Evolutionary conservation across 1,284 basidiomycete species (phyloP), one percentile per base, ranked within the genome.

Genomic region (Puccinia polysora): DNA sequence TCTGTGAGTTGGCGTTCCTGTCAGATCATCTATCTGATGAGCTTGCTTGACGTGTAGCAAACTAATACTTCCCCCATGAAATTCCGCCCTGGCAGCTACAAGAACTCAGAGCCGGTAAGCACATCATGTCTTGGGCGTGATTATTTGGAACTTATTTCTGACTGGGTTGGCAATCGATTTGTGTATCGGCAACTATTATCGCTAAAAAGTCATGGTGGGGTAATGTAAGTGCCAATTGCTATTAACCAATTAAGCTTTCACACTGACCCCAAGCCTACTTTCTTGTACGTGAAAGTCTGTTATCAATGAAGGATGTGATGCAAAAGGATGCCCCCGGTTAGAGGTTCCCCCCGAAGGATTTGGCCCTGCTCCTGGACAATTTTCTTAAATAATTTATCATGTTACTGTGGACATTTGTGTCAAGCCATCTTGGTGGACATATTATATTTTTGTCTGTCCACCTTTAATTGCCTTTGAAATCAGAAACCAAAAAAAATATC

Each of bases 161-260:
- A 23, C 20, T 20, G 15, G 23, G 15, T 15, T 43, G 7, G 36
- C 7, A 23, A 32, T 64, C 30, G 28, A 28, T 30, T 64, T 47
- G 12, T n/a, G n/a, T n/a, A 34, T 30, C n/a, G 14, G 36, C 25
- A 8, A 2, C 20, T 18, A 18, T 10, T 55, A 15, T 18, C 2
- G n/a, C 30, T 65, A 7, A 60, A 56, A 56, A 14, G 32, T 8
- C 40, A 5, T 70, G 67, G 67, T 70, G 67, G 67, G 67, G 67
- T 40, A 70, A 70, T 40, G 67, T 70, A 60, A 45, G 67, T 52
- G 2, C 32, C 14, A 10, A 43, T 32, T 47, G 30, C 59, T 34
- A 4, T 56, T 5, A 20, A 7, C 28, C 14, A 34, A 4, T 45
- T 45, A 12, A 47, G 25, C n/a, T 8, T n/a, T 34, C n/a, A 14